Evolutionary conservation across 1,139 yeast species (phyloP), one percentile per base, ranked within the genome.

Genomic region (Zygotorulaspora mrakii): DNA sequence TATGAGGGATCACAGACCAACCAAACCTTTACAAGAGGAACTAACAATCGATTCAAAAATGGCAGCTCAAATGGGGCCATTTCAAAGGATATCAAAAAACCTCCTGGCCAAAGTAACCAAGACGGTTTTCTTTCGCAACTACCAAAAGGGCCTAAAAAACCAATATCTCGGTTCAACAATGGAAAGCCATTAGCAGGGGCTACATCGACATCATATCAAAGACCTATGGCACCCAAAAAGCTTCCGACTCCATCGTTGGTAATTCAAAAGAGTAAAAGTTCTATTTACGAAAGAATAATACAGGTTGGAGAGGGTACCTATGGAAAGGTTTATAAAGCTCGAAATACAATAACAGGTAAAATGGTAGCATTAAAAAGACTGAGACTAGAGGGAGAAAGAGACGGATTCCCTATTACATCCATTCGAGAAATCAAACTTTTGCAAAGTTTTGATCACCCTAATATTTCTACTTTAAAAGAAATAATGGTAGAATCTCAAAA

Each of bases 361-460:
- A 67, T 72, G 52, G 94, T 88, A 17, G 98, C 98, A 1, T 68
- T 91, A 56, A 91, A 91, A 58, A 75, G 82, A 52, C 69, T 91
- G 34, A 67, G 97, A 45, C 71, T 91, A 58, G 97, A 91, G 58
- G 67, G 79, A 6, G 97, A 91, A 61, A 71, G 88, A 36, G 98
- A 91, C 58, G 97, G 97, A 0, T 87, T 91, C 64, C 98, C 98
- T 1, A 85, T 91, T 16, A 91, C 98, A 0, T 95, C 97, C 0
- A 79, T 89, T 56, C 73, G 98, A 52, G 98, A 91, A 65, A 87
- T 89, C 45, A 82, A 88, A 50, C 67, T 91, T 16, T 68, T 91
- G 32, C 97, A 91, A 62, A 76, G 89, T n/a, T 79, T 89, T 55
- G 77, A 84, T 47, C 96, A 91, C 61, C 75, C 73, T 12, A 87